Evolutionary conservation across 1,284 basidiomycete species (phyloP).

Genomic region (Rhizoctonia solani): DNA sequence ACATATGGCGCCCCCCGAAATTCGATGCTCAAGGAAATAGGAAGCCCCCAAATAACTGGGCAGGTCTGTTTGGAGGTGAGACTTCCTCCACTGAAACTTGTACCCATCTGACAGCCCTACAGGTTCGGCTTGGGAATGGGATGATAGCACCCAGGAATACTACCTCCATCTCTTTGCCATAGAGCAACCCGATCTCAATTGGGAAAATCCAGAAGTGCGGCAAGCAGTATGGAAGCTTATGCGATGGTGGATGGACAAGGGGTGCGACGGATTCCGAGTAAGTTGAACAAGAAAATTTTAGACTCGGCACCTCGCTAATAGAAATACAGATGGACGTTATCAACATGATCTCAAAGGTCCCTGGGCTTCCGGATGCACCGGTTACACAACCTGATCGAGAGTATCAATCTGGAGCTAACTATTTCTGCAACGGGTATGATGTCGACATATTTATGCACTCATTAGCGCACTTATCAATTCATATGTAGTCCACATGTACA

Average conservation of each 20-base stretch:
- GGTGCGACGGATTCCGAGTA: slow-evolving; percentile 75
- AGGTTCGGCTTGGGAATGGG: slow-evolving; percentile 75
- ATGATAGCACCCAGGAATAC: slow-evolving; percentile 69
- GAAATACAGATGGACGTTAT: slow-evolving; percentile 65
- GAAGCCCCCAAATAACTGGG: slow-evolving; percentile 77
- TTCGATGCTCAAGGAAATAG: slow-evolving; percentile 57
- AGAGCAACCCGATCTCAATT: slow-evolving; percentile 80
- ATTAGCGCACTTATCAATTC: background rate
- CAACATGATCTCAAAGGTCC: slow-evolving; percentile 66
- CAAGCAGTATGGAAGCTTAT: slow-evolving; percentile 68
- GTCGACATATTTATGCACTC: background rate
- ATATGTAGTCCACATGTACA: slow-evolving; percentile 61
- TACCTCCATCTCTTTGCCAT: slow-evolving; percentile 73
- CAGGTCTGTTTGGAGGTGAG: slow-evolving; percentile 64
- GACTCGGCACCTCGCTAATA: background rate
- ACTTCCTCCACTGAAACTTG: background rate
- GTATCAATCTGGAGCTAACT: slow-evolving; percentile 60
- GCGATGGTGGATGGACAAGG: slow-evolving; percentile 73
- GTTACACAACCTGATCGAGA: slow-evolving; percentile 55
- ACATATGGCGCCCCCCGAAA: slow-evolving; percentile 71
- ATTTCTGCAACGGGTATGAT: slow-evolving; percentile 66
- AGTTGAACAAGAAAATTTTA: slow-evolving; percentile 37
- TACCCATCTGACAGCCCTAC: background rate
- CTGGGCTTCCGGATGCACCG: slow-evolving; percentile 67
- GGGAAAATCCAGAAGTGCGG: slow-evolving; percentile 68